Evolutionary conservation across 1,284 basidiomycete genomes (phyloP).

Genomic region (Ustilago hordei): DNA sequence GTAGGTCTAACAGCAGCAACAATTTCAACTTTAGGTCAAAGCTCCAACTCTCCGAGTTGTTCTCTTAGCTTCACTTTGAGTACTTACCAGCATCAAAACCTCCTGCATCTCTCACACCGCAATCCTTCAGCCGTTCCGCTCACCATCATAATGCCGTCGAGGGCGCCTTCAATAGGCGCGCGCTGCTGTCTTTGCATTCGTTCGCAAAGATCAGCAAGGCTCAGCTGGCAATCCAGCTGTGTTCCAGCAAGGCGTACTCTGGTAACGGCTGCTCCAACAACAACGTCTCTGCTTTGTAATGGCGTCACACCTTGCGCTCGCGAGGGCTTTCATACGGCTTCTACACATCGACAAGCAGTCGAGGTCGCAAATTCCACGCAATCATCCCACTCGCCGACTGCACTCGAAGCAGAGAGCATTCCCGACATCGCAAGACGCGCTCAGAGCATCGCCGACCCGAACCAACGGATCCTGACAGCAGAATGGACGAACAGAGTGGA

Average conservation of each 20-base stretch:
- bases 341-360: constrained; percentile 17
- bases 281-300: not conserved
- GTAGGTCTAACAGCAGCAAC: not conserved
- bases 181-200: constrained; percentile 22
- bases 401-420: not conserved
- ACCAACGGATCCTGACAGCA: constrained; percentile 3
- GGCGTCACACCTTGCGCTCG: not conserved
- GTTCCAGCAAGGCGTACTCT: constrained; percentile 4
- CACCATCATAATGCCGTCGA: constrained; percentile 14
- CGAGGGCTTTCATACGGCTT: constrained; percentile 5
- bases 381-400: not conserved
- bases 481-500: constrained; percentile 28
- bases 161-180: constrained; percentile 20
- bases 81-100: not conserved
- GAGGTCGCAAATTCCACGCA: constrained; percentile 9
- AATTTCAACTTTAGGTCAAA: not conserved
- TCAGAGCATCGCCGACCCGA: constrained; percentile 23
- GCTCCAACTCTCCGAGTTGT: not conserved
- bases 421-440: constrained; percentile 16
- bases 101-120: not conserved
- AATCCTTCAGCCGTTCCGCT: not conserved
- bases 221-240: not conserved
- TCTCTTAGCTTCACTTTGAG: not conserved
- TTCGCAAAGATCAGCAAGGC: not conserved
- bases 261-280: not conserved